Evolutionary conservation across 805 yeast genomes (phyloP).

Genomic region (Deakozyma indianensis): DNA sequence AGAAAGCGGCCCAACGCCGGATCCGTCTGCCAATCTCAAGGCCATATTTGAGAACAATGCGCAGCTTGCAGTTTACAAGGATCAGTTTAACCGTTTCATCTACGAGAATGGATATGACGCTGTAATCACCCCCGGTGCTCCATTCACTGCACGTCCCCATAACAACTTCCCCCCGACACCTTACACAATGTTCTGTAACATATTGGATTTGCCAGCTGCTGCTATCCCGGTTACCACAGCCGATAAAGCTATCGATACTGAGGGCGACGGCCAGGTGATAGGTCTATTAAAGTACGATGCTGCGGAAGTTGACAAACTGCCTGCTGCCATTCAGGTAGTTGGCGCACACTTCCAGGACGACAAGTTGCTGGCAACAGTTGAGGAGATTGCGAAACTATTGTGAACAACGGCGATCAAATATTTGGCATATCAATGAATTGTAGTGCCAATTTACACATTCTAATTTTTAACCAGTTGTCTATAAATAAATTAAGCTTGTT

Average conservation of each 20-base stretch:
- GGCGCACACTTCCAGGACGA: conserved; percentile 47
- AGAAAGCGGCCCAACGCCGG: background rate
- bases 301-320: conserved; percentile 34
- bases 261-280: conserved; percentile 15
- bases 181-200: conserved; percentile 30
- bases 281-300: conserved; percentile 29
- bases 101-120: conserved; percentile 1
- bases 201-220: conserved; percentile 28
- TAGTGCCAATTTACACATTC: too few species aligned
- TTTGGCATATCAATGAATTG: too few species aligned
- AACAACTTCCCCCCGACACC: conserved; percentile 8
- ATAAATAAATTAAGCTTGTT: too few species aligned
- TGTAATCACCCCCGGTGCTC: conserved; percentile 3
- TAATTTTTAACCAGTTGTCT: too few species aligned
- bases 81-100: background rate
- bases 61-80: background rate
- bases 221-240: conserved; percentile 3
- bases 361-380: conserved; percentile 25
- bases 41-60: background rate
- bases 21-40: background rate
- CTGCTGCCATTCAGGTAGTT: conserved; percentile 41
- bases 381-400: background rate
- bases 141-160: conserved; percentile 2
- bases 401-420: too few species aligned
- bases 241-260: conserved; percentile 20